Conservation (phyloP, 306 rosid species). For the Cicer bijugum region DNA sequence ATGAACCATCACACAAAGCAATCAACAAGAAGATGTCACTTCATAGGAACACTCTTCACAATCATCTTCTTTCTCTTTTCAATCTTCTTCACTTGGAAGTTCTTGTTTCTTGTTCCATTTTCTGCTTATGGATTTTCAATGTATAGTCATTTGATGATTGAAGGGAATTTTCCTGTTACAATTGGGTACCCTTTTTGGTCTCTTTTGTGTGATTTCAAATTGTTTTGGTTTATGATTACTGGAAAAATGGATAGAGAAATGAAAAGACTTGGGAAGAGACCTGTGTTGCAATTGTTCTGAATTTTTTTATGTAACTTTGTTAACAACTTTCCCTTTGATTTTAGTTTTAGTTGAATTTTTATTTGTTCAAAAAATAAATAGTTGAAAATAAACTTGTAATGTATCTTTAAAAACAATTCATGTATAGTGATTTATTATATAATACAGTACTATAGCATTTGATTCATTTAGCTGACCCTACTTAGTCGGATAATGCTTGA, state of each 20-base stretch:
- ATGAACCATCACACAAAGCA: slow-evolving; percentile 12
- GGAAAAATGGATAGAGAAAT: slow-evolving; percentile 14
- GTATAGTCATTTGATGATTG: slow-evolving; percentile 25
- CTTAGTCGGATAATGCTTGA: too few relatives aligned
- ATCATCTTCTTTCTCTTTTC: background rate
- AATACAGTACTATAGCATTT: too few relatives aligned
- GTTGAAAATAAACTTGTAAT: background rate
- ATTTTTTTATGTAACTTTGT: background rate
- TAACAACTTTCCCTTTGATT: background rate
- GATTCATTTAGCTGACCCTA: too few relatives aligned
- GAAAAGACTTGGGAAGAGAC: slow-evolving; percentile 22
- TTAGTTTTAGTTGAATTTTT: background rate
- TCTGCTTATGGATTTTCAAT: slow-evolving; percentile 14
- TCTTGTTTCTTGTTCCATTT: slow-evolving; percentile 3
- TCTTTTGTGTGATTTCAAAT: background rate
- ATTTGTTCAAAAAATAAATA: background rate
- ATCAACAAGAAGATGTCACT: slow-evolving; percentile 10
- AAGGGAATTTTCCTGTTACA: slow-evolving; percentile 14
- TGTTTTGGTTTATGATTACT: slow-evolving; percentile 15
- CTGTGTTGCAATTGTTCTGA: slow-evolving; percentile 10
- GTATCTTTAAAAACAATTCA: too few relatives aligned
- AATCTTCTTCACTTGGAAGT: background rate
- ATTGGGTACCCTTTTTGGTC: slow-evolving; percentile 24
- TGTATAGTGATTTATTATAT: too few relatives aligned
- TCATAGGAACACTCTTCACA: slow-evolving; percentile 1